Evolutionary conservation across 2,329 filamentous ascomycete species (phyloP), one percentile per base, ranked within the genome.

Genomic region (Triangularia verruculosa): DNA sequence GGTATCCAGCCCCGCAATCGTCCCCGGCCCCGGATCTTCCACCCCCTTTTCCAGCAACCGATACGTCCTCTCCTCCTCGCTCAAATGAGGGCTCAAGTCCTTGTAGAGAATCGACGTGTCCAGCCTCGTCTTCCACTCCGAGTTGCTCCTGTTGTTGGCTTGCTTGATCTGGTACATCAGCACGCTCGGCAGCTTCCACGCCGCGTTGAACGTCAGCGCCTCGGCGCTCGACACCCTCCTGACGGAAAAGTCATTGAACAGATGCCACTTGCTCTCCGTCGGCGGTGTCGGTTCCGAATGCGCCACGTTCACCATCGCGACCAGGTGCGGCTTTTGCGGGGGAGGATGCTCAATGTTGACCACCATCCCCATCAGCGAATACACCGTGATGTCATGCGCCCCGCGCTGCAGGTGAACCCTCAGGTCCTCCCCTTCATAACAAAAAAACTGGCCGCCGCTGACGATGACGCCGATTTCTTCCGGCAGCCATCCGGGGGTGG

Each of bases 181-280:
- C 4, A 98, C 89, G 12, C 92, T 93, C 0, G 95, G 95, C 57
- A 92, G 83, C 78, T 98, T 99, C 95, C 95, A 99, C 17, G 88
- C 84, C 3, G 92, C 87, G 66, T 94, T 93, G 76, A 98, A 99
- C 24, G 89, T 88, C 17, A 98, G 80, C 0, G 94, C 96, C 74
- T 99, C 94, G 66, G 93, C 89, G 27, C 86, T 84, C 30, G 89
- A 86, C 15, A 97, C 86, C 9, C 89, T 88, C 12, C 91, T 87
- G 22, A 99, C 96, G 34, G 97, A 78, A 72, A 99, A 99, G 77
- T 99, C 95, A 70, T 99, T 99, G 79, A 99, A 97, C 1, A 99
- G 78, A 76, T 98, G 92, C 96, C 96, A 99, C 70, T 89, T 89
- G 71, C 86, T 89, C 67, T 87, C 83, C 3, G 79, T 80, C 0